A percentile compares a stretch with the other conserved stretches of the same genome.
Conservation (phyloP, 202 grass and related monocot species). For the Panicum virgatum region DNA sequence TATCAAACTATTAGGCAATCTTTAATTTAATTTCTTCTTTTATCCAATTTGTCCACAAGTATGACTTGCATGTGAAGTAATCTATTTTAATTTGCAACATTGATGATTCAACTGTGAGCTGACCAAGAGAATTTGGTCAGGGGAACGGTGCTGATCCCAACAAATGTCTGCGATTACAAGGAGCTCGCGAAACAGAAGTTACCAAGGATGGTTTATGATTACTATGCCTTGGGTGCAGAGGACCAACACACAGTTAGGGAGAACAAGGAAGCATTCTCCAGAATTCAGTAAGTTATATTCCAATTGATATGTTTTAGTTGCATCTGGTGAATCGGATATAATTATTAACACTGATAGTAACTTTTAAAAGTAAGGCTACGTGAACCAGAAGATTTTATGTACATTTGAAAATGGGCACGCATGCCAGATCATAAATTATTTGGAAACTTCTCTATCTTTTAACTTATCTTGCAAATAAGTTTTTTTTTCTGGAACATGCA, state of each 20-base stretch:
- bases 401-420: not conserved
- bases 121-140: not conserved
- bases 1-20: not conserved
- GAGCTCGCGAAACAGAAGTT: conserved; percentile 65
- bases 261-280: conserved; percentile 87
- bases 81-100: not conserved
- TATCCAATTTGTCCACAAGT: not conserved
- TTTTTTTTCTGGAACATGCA: not conserved
- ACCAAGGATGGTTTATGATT: conserved; percentile 93
- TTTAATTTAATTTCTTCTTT: not conserved
- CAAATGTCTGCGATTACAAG: conserved; percentile 88
- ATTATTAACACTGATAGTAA: not conserved
- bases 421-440: not conserved
- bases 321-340: not conserved
- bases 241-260: conserved; percentile 87
- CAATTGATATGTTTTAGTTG: conserved; percentile 2
- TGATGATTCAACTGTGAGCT: not conserved
- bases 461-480: not conserved
- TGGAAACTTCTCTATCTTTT: not conserved
- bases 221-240: conserved; percentile 83
- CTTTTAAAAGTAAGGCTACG: conserved; percentile 19
- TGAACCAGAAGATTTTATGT: not conserved
- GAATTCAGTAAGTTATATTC: conserved; percentile 86
- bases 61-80: not conserved
- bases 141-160: conserved; percentile 63